Evolutionary conservation across 371 early-diverging fungal genomes (phyloP), one percentile per base, ranked within the genome.

Genomic region (Nosema muscidifuracis): DNA sequence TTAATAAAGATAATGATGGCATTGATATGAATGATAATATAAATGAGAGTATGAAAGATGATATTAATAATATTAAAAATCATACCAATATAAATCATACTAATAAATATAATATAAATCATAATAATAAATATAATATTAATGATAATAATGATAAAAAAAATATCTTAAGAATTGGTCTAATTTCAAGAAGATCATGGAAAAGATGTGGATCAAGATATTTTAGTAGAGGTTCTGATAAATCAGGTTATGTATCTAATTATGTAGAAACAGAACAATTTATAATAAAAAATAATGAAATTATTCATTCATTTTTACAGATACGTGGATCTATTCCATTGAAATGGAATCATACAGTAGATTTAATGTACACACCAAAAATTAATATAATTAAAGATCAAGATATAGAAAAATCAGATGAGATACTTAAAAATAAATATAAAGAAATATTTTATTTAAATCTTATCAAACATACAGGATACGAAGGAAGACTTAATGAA

Each of bases 211-310:
- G 99, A 0, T 92, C 94, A 34, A 87, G 98, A 58, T 95, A 89
- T 79, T 89, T 90, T 77, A 87, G 93, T 0, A 86, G 99, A 64
- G 99, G 99, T 7, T 87, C 94, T 26, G 91, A 97, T 77, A 92
- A 93, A 73, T 88, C 89, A 72, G 98, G 98, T 20, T 85, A 92
- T 80, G 92, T 91, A 7, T 92, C 96, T 16, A 99, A 99, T 82
- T 93, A 90, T 83, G 96, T 95, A 2, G 96, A 98, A 87, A 95
- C 95, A 0, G 97, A 96, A 80, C 94, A 95, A 82, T 79, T 94
- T 56, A 84, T 93, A 0, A 74, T 86, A 68, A 38, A 44, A 12
- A 1, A 85, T 18, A 79, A 84, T 12, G 80, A 84, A 12, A 77
- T 80, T 50, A 84, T 85, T 33, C 86, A 86, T 65, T 87, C 88